phyloP scores from a whole-genome alignment of 345 rosid genomes.

The Eucalyptus coolabah region DNA sequence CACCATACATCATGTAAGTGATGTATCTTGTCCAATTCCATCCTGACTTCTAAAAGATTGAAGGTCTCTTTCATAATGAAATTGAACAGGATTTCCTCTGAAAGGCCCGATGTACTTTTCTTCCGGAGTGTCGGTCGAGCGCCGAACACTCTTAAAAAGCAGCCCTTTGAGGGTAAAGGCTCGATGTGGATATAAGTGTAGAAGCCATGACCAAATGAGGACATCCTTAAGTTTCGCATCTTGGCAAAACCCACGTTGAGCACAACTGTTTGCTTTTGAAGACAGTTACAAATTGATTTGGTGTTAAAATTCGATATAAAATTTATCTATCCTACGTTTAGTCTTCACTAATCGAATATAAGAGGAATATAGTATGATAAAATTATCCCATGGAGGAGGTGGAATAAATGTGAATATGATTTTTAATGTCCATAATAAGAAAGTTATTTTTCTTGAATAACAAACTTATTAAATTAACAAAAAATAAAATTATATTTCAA shows the following conservation, averaged over 20 bases:
- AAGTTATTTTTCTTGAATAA: no score
- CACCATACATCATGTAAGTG: background rate
- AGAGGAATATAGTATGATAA: accelerated
- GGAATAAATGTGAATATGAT: no score
- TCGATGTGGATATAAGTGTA: background rate
- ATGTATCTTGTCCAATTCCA: background rate
- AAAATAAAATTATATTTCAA: no score
- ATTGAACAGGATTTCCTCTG: background rate
- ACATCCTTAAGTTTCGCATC: background rate
- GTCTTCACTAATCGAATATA: no score
- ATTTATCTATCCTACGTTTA: accelerated
- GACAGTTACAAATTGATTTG: background rate
- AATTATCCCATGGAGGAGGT: no score
- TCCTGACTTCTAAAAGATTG: background rate
- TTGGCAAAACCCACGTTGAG: background rate
- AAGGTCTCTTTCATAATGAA: background rate
- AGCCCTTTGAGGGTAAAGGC: background rate
- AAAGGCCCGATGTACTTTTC: background rate
- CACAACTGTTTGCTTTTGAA: background rate
- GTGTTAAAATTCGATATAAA: no score
- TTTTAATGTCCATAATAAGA: no score
- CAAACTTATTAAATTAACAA: no score
- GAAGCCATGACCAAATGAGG: background rate
- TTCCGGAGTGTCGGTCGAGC: background rate
- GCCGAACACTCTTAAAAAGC: background rate